phyloP scores from a whole-genome alignment of 306 rosid genomes.

The Citrullus amarus region DNA sequence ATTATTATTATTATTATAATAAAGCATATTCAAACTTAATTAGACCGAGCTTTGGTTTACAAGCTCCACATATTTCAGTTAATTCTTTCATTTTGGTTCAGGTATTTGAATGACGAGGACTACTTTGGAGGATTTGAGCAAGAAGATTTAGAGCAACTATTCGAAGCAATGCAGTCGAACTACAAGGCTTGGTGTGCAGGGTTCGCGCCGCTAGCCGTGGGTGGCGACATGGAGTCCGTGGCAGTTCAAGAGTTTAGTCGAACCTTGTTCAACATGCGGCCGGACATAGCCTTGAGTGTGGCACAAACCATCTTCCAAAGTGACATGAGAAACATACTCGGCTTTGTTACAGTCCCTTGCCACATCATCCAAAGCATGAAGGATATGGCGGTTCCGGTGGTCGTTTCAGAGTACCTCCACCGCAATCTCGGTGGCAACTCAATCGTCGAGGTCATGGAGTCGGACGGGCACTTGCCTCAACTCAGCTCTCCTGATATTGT shows the following conservation, averaged over 20 bases:
- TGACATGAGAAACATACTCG: slow-evolving; percentile 50
- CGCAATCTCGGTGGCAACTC: slow-evolving; percentile 46
- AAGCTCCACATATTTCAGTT: no score
- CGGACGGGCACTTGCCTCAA: slow-evolving; percentile 82
- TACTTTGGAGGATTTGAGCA: slow-evolving; percentile 81
- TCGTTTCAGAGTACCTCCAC: slow-evolving; percentile 59
- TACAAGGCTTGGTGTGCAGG: slow-evolving; percentile 85
- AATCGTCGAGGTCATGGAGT: slow-evolving; percentile 58
- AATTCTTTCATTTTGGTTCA: no score
- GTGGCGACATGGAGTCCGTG: slow-evolving; percentile 81
- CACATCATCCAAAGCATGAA: slow-evolving; percentile 64
- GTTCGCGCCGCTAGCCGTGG: slow-evolving; percentile 67
- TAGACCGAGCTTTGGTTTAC: no score
- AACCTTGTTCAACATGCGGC: slow-evolving; percentile 83
- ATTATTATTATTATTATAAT: no score
- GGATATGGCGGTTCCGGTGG: slow-evolving; percentile 76
- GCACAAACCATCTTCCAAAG: slow-evolving; percentile 53
- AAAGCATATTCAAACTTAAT: no score
- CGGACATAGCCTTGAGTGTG: slow-evolving; percentile 65
- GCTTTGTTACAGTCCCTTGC: slow-evolving; percentile 45
- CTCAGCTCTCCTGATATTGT: slow-evolving; percentile 75
- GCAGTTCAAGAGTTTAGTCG: slow-evolving; percentile 83
- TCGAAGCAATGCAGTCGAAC: slow-evolving; percentile 51
- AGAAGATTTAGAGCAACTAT: slow-evolving; percentile 57
- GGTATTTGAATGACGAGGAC: slow-evolving; percentile 64